Evolutionary conservation across 140 eudicot genomes (phyloP), one percentile per base, ranked within the genome.

Genomic region (Anethum foeniculum): DNA sequence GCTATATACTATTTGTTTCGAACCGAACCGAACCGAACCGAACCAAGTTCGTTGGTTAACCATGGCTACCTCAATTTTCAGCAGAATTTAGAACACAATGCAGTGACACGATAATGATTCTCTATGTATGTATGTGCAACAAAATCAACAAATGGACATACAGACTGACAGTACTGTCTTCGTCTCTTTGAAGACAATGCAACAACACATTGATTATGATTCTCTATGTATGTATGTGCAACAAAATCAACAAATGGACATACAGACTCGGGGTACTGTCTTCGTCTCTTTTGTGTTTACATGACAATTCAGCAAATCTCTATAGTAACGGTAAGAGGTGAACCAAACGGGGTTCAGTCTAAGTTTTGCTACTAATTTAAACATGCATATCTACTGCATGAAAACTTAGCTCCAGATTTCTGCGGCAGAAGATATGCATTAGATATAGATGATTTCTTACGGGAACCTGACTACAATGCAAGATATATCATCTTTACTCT

Each of bases 401-500:
- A 62, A 62, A 62, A 30, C 10, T 25, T 25, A 25, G 69, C 36
- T 25, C 69, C 69, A 25, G 36, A 25, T 62, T 62, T 62, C 69
- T 62, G 69, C 34, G 7, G 18, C 69, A 62, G 69, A 62, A 62
- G 6, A 25, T 30, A 25, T 62, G 34, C 34, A 25, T 25, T 25
- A 25, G 69, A 25, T 62, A 62, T 25, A 62, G 69, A 62, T 25
- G 69, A 14, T 25, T 25, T 62, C 69, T 62, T 62, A 62, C 13
- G 25, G 69, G 28, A 62, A 90, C 34, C 92, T 92, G 56, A 93
- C 92, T 54, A 93, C 97, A 39, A 93, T 84, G 85, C 93, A 89
- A 15, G 97, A 93, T 56, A 93, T 93, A 58, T 93, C 97, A 36
- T 93, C 96, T 80, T 93, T 93, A 78, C 97, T 93, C 72, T 91